These are phyloP conservation scores for Pseudogymnoascus sp. DNA, from an alignment of 2,329 filamentous ascomycete genomes.

Conservation along the genomic window DNA sequence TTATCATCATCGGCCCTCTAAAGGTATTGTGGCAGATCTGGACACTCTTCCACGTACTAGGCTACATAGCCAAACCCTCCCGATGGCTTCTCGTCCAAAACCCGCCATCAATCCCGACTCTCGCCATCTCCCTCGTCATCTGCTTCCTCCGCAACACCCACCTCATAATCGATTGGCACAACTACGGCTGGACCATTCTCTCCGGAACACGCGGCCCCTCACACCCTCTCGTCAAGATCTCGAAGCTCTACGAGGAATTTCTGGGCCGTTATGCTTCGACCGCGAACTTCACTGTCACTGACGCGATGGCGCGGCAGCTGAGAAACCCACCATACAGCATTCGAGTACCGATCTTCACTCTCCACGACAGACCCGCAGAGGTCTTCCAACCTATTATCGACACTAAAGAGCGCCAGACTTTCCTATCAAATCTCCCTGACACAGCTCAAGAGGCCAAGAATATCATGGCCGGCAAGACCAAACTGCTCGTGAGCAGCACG, in stretches of 20 bases:
- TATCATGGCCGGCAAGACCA: slow-evolving; percentile 50
- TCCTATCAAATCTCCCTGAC: slow-evolving; percentile 58
- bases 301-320: slow-evolving; percentile 76
- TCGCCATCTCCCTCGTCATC: slow-evolving; percentile 64
- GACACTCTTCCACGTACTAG: slow-evolving; percentile 61
- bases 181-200: slow-evolving; percentile 94
- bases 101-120: slow-evolving; percentile 86
- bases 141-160: slow-evolving; percentile 71
- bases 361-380: slow-evolving; percentile 79
- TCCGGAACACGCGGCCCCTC: slow-evolving; percentile 46
- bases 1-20: slow-evolving; percentile 68
- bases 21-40: slow-evolving; percentile 80
- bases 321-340: slow-evolving; percentile 55
- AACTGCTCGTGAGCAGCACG: slow-evolving; percentile 81
- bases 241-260: slow-evolving; percentile 67
- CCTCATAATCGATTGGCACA: slow-evolving; percentile 95
- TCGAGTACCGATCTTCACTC: slow-evolving; percentile 54
- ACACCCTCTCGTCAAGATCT: slow-evolving; percentile 70
- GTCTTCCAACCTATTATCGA: slow-evolving; percentile 65
- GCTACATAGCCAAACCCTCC: slow-evolving; percentile 64
- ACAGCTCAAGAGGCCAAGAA: slow-evolving; percentile 51
- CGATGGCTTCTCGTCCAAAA: slow-evolving; percentile 89
- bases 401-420: slow-evolving; percentile 40
- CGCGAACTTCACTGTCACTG: slow-evolving; percentile 78
- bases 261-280: slow-evolving; percentile 60